These are phyloP conservation scores for Phytophthora nicotianae DNA, from an alignment of 352 stramenopile genomes.

Conservation along the genomic window DNA sequence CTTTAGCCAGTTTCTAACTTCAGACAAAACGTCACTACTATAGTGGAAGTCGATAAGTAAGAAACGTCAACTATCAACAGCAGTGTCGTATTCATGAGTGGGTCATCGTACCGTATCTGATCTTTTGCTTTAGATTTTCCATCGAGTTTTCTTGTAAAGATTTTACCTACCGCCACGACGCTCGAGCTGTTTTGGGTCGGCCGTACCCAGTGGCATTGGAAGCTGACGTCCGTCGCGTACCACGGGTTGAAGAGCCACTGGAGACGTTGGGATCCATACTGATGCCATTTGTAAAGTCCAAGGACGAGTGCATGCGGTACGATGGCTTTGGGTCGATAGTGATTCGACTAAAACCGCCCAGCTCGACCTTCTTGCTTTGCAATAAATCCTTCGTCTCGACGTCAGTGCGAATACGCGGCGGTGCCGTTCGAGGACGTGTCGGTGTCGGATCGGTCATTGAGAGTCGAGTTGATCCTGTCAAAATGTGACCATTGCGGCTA, in stretches of 20 bases:
- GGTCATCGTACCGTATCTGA: background rate
- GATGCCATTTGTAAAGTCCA: constrained; percentile 28
- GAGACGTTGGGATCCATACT: constrained; percentile 13
- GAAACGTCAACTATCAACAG: constrained; percentile 22
- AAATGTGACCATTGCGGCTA: constrained; percentile 24
- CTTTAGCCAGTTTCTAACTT: background rate
- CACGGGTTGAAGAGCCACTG: constrained; percentile 3
- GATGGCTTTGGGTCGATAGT: constrained; percentile 30
- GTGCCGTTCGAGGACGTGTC: constrained; percentile 47
- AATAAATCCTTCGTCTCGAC: constrained; percentile 50
- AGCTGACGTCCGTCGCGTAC: constrained; percentile 24
- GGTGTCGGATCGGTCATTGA: constrained; percentile 25
- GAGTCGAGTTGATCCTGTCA: constrained; percentile 21
- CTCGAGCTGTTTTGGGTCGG: constrained; percentile 40
- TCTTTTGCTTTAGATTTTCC: background rate
- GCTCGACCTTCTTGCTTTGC: constrained; percentile 48
- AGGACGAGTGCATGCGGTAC: constrained; percentile 39
- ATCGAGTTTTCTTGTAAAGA: background rate
- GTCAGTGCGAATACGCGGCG: constrained; percentile 43
- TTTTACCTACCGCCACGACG: constrained; percentile 54
- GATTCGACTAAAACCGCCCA: constrained; percentile 27
- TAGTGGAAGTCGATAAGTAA: background rate
- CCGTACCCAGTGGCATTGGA: constrained; percentile 20
- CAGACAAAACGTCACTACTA: constrained; percentile 1
- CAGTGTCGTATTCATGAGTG: constrained; percentile 1